Evolutionary conservation across 441 rosid species (phyloP).

Genomic region (Euphorbia schlechtendalii): DNA sequence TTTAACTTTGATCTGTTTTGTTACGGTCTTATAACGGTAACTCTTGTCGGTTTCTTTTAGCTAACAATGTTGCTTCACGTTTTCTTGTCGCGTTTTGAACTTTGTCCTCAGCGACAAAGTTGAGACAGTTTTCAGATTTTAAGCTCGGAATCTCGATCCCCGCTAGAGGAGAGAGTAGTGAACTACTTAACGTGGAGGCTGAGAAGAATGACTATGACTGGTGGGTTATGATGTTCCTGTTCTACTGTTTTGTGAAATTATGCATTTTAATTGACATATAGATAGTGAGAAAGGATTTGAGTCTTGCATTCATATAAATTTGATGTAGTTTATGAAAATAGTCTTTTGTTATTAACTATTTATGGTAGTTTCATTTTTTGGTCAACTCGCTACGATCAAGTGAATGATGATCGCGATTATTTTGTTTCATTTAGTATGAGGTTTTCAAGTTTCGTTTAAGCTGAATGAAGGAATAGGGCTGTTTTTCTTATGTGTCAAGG

Average conservation of each 20-base stretch:
- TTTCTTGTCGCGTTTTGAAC: constrained; percentile 20
- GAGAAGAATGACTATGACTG: constrained; percentile 98
- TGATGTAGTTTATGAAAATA: neutral
- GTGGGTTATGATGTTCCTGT: constrained; percentile 38
- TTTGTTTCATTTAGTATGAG: constrained; percentile 10
- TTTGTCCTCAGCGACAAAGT: constrained; percentile 56
- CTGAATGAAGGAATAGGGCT: too few relatives aligned
- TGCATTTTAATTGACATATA: neutral
- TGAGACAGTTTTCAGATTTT: constrained; percentile 77
- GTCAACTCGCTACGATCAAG: neutral
- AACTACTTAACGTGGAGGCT: constrained; percentile 72
- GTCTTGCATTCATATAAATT: neutral
- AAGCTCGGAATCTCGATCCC: constrained; percentile 70
- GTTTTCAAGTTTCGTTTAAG: constrained; percentile 12
- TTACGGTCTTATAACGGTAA: constrained; percentile 1
- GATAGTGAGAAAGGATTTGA: constrained; percentile 8
- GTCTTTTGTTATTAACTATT: neutral
- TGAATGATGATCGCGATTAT: constrained; percentile 3
- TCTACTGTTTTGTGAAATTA: neutral
- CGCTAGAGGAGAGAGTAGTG: constrained; percentile 79
- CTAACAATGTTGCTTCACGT: constrained; percentile 19
- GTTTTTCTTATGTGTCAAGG: too few relatives aligned
- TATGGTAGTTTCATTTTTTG: constrained; percentile 3
- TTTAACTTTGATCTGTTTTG: constrained; percentile 14
- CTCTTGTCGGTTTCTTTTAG: constrained; percentile 16